Base-by-base conservation (phyloP, 345 rosid genomes). In the Eucalyptus tenuipes region DNA sequence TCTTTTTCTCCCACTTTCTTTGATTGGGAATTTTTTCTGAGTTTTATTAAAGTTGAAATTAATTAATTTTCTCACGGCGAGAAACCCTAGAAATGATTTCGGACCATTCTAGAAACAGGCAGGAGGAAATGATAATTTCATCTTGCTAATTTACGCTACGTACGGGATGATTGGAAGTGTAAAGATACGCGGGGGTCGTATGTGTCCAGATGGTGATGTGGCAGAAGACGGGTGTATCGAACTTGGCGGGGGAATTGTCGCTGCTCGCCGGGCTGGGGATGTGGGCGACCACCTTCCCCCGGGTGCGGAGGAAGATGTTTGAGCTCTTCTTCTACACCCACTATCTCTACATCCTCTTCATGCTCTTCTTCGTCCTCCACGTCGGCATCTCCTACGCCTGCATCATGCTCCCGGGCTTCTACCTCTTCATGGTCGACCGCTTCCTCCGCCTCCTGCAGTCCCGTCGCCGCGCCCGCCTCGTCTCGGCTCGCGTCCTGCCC, bases 301-400 rank as follows among this genome's bases (percentile, higher is more conserved):
- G 89, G 11, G 87, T 96, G 55, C 91, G 99, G 85, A 88, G 93
- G 85, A 94, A 92, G 88, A 90, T 93, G 89, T 97, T 97, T 88
- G 99, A 97, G 93, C 91, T 97, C 89, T 97, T 97, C 93, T 95
- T 94, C 88, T 97, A 97, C 89, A 92, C 97, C 0, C 99, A 97
- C 71, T 87, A 96, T 87, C 96, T 97, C 87, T 97, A 97, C 92
- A 89, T 94, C 37, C 55, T 93, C 90, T 97, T 96, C 91, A 61
- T 96, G 85, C 27, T 96, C 86, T 97, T 96, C 93, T 96, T 92
- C 89, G 52, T 95, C 40, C 90, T 95, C 45, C 99, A 97, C 84
- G 95, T 96, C 49, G 94, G 96, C 89, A 88, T 95, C 89, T n/a
- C 89, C 50, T 94, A 86, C 91, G 37, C 96, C 24, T 92, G 91